phyloP scores from a whole-genome alignment of 345 rosid species.

The Ceriops tagal region DNA sequence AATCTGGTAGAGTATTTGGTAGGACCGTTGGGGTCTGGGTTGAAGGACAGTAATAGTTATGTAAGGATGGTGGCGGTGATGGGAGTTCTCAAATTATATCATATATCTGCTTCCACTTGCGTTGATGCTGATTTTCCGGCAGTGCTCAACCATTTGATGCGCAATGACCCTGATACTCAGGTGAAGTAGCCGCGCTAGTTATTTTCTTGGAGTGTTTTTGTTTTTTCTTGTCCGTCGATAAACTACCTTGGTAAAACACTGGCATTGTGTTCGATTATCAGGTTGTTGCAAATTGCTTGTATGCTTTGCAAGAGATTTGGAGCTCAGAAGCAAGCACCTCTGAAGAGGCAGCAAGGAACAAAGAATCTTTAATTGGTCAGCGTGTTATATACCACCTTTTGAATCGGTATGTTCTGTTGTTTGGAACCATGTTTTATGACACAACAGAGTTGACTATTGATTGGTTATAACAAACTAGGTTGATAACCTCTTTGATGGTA shows the following conservation, averaged over 20 bases:
- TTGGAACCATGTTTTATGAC: not conserved
- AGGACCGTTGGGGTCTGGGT: conserved; percentile 81
- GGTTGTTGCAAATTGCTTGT: conserved; percentile 92
- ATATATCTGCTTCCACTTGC: conserved; percentile 77
- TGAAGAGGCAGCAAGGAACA: conserved; percentile 84
- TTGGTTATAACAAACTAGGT: not conserved
- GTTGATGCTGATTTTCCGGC: conserved; percentile 83
- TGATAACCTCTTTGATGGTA: too few relatives aligned
- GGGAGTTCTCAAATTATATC: conserved; percentile 90
- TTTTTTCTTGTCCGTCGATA: too few relatives aligned
- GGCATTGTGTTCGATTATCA: conserved; percentile 17
- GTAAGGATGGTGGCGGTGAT: conserved; percentile 85
- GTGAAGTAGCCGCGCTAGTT: conserved; percentile 24
- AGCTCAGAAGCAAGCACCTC: conserved; percentile 74
- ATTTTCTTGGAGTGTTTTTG: too few relatives aligned
- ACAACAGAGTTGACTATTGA: conserved; percentile 1
- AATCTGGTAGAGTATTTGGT: conserved; percentile 96
- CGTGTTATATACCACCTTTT: conserved; percentile 63
- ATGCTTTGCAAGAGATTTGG: conserved; percentile 96
- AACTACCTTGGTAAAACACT: not conserved
- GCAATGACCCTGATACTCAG: conserved; percentile 81
- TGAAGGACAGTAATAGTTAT: conserved; percentile 79
- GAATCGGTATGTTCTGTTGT: conserved; percentile 54
- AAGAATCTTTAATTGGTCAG: conserved; percentile 77
- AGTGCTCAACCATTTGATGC: conserved; percentile 79